phyloP scores from a whole-genome alignment of 176 grass and related monocot species.

The Paspalum vaginatum region DNA sequence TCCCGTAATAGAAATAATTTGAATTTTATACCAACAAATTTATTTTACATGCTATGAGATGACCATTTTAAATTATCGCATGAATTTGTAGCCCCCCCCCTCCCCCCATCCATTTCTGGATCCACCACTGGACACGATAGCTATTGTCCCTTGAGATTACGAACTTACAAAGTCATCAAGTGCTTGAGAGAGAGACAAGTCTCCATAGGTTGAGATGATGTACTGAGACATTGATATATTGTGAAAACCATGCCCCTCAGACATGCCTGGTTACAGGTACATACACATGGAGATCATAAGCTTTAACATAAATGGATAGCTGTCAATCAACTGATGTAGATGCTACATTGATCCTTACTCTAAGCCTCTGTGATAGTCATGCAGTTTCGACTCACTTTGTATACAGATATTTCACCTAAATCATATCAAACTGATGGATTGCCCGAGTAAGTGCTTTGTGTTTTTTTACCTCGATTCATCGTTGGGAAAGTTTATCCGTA shows the following conservation, averaged over 20 bases:
- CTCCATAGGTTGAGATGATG: slow-evolving; percentile 57
- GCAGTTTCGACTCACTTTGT: background rate
- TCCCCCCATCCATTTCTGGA: too few relatives aligned
- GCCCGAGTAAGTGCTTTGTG: slow-evolving; percentile 3
- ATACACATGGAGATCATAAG: background rate
- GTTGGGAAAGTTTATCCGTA: slow-evolving; percentile 41
- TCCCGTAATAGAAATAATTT: too few relatives aligned
- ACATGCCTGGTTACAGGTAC: slow-evolving; percentile 45
- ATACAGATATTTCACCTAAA: slow-evolving; percentile 9
- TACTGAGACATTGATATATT: slow-evolving; percentile 41
- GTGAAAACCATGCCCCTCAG: slow-evolving; percentile 11
- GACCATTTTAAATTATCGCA: too few relatives aligned
- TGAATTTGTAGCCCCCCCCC: too few relatives aligned
- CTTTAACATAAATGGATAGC: slow-evolving; percentile 23
- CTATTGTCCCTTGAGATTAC: background rate
- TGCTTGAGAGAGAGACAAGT: slow-evolving; percentile 54
- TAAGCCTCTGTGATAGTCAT: background rate
- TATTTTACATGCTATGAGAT: too few relatives aligned
- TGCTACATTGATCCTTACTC: background rate
- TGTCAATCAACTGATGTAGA: background rate
- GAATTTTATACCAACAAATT: too few relatives aligned
- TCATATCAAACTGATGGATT: slow-evolving; percentile 15
- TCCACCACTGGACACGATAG: background rate
- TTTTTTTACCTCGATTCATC: slow-evolving; percentile 45
- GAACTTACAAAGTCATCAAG: slow-evolving; percentile 57